Base-by-base conservation (phyloP, 768 basidiomycete genomes). In the Calocybe indica region DNA sequence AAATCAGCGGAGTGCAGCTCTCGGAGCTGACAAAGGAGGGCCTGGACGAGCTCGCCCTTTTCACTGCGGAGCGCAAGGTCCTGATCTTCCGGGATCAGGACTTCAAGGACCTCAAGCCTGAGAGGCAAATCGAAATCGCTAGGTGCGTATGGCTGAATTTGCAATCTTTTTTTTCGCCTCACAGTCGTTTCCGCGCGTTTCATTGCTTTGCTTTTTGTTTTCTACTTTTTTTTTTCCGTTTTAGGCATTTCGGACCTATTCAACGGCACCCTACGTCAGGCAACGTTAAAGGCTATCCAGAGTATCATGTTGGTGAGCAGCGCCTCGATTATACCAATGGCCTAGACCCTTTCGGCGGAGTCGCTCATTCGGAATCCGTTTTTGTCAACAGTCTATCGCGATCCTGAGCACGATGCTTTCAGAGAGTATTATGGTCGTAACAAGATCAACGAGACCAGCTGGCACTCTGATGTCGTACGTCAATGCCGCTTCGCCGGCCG, bases 61-160 rank as follows among this genome's bases (percentile, higher is more conserved):
- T 65, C 48, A 65, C 74, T 34, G 79, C 75, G 1, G 73, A 80
- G 60, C 58, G 77, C 38, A 79, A 78, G 59, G 68, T 80, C 32
- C 57, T 82, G 7, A 42, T 79, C 5, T 79, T 80, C 69, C 72
- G 79, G 13, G 72, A 81, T 60, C 80, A 82, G 52, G 75, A 82
- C 59, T 80, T 82, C 64, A 80, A 79, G 62, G 78, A 79, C 51
- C 50, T 80, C n/a, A 62, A 64, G 1, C 67, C 75, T 6, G 76
- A 80, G 37, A 59, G 67, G 46, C 79, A 79, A 52, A 73, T 79
- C 49, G 78, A 74, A 55, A 70, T 79, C 33, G 73, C 74, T 6
- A 68, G 61, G 74, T 72, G 28, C 11, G 55, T 49, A 30, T 43
- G 46, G 9, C 6, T 9, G 10, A 7, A 32, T 39, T 28, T 13